Percentiles rank a stretch among this genome's conserved stretches.
These are phyloP conservation scores for Diospyros kaki DNA, from an alignment of 148 eudicot species.

Conservation along the genomic window DNA sequence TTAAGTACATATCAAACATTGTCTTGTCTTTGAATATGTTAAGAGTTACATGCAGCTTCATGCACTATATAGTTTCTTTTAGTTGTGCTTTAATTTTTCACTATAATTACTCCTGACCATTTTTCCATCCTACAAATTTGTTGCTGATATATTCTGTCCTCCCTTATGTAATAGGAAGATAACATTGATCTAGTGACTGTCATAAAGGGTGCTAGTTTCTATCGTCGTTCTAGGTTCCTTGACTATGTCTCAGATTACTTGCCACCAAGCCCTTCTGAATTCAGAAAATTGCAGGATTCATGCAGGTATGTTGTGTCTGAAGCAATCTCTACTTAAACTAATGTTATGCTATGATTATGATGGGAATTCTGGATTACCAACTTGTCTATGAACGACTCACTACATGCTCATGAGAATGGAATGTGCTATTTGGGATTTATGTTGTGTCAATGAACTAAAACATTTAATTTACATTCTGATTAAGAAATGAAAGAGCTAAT, in stretches of 20 bases:
- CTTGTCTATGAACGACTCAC: neutral
- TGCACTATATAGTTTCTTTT: too few relatives aligned
- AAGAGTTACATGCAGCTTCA: too few relatives aligned
- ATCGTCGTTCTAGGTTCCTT: slow-evolving; percentile 35
- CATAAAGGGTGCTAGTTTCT: slow-evolving; percentile 44
- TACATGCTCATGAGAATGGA: neutral
- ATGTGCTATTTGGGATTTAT: slow-evolving; percentile 1
- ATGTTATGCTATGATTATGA: neutral
- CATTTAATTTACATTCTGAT: too few relatives aligned
- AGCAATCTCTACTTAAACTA: neutral
- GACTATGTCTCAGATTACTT: slow-evolving; percentile 43
- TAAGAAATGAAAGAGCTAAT: too few relatives aligned
- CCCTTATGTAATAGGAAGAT: slow-evolving; percentile 36
- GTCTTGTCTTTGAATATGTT: too few relatives aligned
- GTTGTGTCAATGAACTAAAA: too few relatives aligned
- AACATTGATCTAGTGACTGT: slow-evolving; percentile 40
- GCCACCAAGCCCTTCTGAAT: slow-evolving; percentile 47
- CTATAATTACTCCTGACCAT: neutral
- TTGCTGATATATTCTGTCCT: slow-evolving; percentile 7
- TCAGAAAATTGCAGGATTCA: slow-evolving; percentile 17
- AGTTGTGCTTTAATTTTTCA: too few relatives aligned
- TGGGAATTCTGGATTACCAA: neutral
- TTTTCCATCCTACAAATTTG: neutral
- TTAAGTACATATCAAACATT: too few relatives aligned
- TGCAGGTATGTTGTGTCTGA: slow-evolving; percentile 29